Evolutionary conservation across 306 rosid species (phyloP).

Genomic region (Alnus rubra): DNA sequence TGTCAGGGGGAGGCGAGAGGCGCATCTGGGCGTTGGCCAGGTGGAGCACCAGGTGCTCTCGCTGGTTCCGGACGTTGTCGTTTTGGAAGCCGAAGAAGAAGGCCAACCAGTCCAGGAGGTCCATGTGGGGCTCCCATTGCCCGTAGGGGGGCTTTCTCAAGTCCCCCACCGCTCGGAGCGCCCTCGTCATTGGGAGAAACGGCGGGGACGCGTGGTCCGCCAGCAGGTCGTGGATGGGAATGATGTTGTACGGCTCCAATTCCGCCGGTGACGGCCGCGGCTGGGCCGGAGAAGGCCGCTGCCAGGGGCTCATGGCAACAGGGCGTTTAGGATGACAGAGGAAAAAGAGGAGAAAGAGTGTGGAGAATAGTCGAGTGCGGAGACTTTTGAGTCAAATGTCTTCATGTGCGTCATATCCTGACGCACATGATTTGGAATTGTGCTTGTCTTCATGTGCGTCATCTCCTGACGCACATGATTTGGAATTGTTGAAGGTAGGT

Average conservation of each 20-base stretch:
- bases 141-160: constrained; percentile 70
- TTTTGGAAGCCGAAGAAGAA: constrained; percentile 80
- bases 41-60: constrained; percentile 92
- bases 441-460: no score
- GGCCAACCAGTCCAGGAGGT: constrained; percentile 91
- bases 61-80: constrained; percentile 89
- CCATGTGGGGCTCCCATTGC: constrained; percentile 69
- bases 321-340: neutral
- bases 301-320: constrained; percentile 44
- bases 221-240: constrained; percentile 82
- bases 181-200: constrained; percentile 70
- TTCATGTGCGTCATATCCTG: no score
- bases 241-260: constrained; percentile 71
- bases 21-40: constrained; percentile 98
- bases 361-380: neutral
- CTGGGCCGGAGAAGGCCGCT: constrained; percentile 27
- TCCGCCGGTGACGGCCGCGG: constrained; percentile 11
- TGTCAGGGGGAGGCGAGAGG: constrained; percentile 85
- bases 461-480: no score
- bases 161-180: constrained; percentile 62
- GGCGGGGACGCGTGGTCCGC: constrained; percentile 91
- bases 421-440: neutral
- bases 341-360: constrained; percentile 1
- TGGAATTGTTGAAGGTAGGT: no score
- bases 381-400: no score